Evolutionary conservation across 1,284 basidiomycete species (phyloP).

Genomic region (Prillingera fragicola): DNA sequence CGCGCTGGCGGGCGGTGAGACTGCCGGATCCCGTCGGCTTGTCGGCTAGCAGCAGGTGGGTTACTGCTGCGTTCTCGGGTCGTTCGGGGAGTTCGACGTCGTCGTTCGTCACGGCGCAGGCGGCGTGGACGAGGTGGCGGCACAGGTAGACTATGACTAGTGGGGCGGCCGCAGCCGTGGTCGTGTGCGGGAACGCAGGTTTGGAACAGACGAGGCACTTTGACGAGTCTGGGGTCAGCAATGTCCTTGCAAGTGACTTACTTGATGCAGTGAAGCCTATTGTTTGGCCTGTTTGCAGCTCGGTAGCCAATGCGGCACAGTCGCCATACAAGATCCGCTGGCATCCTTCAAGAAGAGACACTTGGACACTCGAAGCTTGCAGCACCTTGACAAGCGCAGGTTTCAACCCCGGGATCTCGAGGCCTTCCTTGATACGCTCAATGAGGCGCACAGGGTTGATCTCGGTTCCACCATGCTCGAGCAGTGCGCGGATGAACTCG

Average conservation of each 20-base stretch:
- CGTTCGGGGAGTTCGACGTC: constrained; percentile 40
- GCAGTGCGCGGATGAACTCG: constrained; percentile 89
- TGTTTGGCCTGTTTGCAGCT: constrained; percentile 68
- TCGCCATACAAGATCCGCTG: constrained; percentile 79
- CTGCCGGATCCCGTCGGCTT: constrained; percentile 33
- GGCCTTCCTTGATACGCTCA: constrained; percentile 85
- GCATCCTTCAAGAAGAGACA: constrained; percentile 83
- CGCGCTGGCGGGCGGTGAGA: constrained; percentile 45
- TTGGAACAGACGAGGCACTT: constrained; percentile 63
- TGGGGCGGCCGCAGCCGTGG: constrained; percentile 7
- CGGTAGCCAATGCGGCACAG: constrained; percentile 63
- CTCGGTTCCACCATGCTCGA: constrained; percentile 93
- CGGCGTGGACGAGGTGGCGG: constrained; percentile 75
- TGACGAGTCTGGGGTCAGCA: constrained; percentile 52
- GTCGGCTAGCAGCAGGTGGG: constrained; percentile 60
- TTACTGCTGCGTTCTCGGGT: constrained; percentile 44
- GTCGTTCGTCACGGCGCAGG: constrained; percentile 50
- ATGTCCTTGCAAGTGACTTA: constrained; percentile 44
- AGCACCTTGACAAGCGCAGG: constrained; percentile 92
- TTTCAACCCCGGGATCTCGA: constrained; percentile 93
- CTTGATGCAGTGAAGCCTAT: constrained; percentile 68
- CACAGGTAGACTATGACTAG: constrained; percentile 68
- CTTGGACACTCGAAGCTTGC: constrained; percentile 85
- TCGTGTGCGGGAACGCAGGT: constrained; percentile 56
- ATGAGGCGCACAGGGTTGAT: constrained; percentile 94